A percentile compares a stretch with the other conserved stretches of the same genome.
Evolutionary conservation across 345 rosid species (phyloP).

Genomic region (Euphorbia pulcherrima): DNA sequence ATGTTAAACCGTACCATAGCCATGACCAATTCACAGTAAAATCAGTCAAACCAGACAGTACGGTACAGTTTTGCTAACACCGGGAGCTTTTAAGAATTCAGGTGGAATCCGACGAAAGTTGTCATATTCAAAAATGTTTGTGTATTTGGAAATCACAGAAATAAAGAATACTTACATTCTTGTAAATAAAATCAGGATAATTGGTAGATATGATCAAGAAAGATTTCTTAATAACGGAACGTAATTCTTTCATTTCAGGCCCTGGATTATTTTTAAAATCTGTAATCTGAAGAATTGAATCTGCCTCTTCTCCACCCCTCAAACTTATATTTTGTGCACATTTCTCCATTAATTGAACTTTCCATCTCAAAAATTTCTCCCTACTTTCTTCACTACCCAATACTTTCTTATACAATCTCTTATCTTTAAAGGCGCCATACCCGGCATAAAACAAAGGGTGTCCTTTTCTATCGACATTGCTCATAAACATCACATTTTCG

Average conservation of each 20-base stretch:
- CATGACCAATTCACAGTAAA: too few relatives aligned
- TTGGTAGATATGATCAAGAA: conserved; percentile 30
- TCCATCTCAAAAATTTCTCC: conserved; percentile 35
- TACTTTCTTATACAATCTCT: conserved; percentile 17
- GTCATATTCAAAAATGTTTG: too few relatives aligned
- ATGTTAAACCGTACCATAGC: too few relatives aligned
- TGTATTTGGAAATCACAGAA: too few relatives aligned
- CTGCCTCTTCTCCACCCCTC: conserved; percentile 38
- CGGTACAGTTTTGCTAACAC: too few relatives aligned
- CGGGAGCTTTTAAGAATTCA: too few relatives aligned
- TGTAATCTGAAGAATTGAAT: conserved; percentile 47
- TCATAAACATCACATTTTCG: conserved; percentile 22
- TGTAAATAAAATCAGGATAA: conserved; percentile 50
- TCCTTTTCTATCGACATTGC: conserved; percentile 43
- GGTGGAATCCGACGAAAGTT: too few relatives aligned
- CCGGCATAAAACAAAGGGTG: conserved; percentile 38
- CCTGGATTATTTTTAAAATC: conserved; percentile 45
- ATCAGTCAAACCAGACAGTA: too few relatives aligned
- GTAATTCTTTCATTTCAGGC: conserved; percentile 34
- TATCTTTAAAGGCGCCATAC: conserved; percentile 36
- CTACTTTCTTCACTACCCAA: conserved; percentile 29
- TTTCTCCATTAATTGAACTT: conserved; percentile 42
- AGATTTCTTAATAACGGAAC: conserved; percentile 22
- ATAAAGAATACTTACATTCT: conserved; percentile 42
- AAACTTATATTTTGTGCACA: conserved; percentile 38